Evolutionary conservation across 2,329 filamentous ascomycete species (phyloP), one percentile per base, ranked within the genome.

Genomic region (Penicillium decumbens): DNA sequence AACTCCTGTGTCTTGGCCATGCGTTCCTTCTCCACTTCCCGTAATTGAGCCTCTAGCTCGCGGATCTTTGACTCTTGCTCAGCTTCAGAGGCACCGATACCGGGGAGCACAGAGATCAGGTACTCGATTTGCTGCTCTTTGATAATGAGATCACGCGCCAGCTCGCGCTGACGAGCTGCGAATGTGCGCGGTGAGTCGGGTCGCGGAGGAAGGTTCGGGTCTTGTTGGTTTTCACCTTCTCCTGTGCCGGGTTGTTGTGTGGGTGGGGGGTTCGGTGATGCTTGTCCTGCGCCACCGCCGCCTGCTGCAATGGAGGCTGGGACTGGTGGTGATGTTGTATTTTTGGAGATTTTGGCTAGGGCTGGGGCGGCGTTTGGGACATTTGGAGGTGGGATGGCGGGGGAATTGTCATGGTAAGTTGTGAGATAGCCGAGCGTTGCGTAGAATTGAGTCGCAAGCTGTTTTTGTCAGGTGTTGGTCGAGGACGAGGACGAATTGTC

Each of bases 51-150:
- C 47, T 73, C 73, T 58, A 77, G 50, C 51, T 68, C 67, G 45
- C 62, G 60, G 43, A 77, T 75, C 51, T 69, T 65, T 27, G 59
- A 59, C 52, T 73, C 72, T 56, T 77, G 75, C 61, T 75, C 68
- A 33, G 65, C 66, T 57, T 75, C 71, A 10, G 67, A 72, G 9
- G 66, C 67, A 9, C 69, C 73, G 25, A 76, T 72, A 13, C 75
- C 75, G 0, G 75, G 75, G 40, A 77, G 51, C 25, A 72, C 67
- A 5, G 69, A 69, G 37, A 77, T 73, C 44, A 77, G 53, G 43
- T 74, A 71, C 61, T 77, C 75, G 47, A 77, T 77, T 66, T 77
- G 75, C 63, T 76, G 72, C 46, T 75, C 72, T 59, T 77, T 77
- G 49, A 75, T 68, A 35, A 77, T 70, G 2, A 77, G 61, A 53